Evolutionary conservation across 169 alveolate genomes (phyloP), one percentile per base, ranked within the genome.

Genomic region (Plasmodium adleri): DNA sequence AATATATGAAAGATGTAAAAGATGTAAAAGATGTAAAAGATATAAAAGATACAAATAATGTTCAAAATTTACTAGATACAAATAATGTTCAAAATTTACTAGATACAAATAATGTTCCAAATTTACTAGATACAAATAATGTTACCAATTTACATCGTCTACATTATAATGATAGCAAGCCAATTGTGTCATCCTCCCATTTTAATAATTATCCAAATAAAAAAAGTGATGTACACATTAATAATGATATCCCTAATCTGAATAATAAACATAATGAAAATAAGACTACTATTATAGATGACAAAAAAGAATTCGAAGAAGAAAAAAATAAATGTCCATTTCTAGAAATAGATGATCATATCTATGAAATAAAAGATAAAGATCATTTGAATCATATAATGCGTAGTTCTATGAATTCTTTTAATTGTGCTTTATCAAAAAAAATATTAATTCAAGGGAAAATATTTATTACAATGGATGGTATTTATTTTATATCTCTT

Each of bases 361-460:
- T 64, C 1, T 59, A 39, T 64, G n/a, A 5, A 5, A 43, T 58
- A 2, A 9, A 56, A 1, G 88, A 20, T 47, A 74, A 74, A 17
- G 13, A 17, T 24, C 50, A 50, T 22, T n/a, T 74, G n/a, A 64
- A 58, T 74, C 8, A 12, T 5, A 74, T 74, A 12, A 26, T 43
- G 62, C 28, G 62, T 20, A 74, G 73, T 9, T 74, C 73, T 32
- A 74, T 74, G 49, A 74, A 59, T 20, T 15, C 71, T 8, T 74
- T 59, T 32, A 74, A 22, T 64, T 74, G 88, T 13, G 88, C 88
- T 22, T 64, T 74, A 26, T 58, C 39, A 64, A 74, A 74, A 49
- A 74, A 32, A 59, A 74, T 24, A 15, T 22, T 43, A n/a, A 17
- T 74, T 0, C 72, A 74, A 64, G 72, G 66, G 8, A 74, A 74